phyloP scores from a whole-genome alignment of 2,329 filamentous ascomycete species.

The Ilyonectria robusta region DNA sequence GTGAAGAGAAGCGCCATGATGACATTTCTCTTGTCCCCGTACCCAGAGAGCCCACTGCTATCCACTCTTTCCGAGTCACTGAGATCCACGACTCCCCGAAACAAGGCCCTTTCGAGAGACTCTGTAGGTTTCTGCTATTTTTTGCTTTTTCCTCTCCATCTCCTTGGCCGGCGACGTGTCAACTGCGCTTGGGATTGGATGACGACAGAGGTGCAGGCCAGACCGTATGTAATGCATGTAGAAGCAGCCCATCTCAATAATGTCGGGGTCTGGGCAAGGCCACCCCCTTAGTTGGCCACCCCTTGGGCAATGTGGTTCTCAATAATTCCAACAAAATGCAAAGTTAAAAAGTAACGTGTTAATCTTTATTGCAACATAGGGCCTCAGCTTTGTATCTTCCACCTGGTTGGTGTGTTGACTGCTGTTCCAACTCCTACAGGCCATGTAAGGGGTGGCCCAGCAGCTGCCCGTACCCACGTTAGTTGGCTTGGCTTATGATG shows the following conservation, averaged over 20 bases:
- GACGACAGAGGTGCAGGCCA: slow-evolving; percentile 10
- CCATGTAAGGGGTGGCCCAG: too few species aligned
- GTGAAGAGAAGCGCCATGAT: slow-evolving; percentile 32
- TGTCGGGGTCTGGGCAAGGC: too few species aligned
- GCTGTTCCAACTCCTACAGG: too few species aligned
- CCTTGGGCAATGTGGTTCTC: too few species aligned
- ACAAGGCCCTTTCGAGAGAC: slow-evolving; percentile 4
- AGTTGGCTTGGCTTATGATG: neutral
- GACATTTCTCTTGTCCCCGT: slow-evolving; percentile 35
- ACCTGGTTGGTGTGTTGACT: too few species aligned
- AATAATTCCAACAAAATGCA: too few species aligned
- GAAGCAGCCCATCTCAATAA: neutral
- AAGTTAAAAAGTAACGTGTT: too few species aligned
- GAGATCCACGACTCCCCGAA: slow-evolving; percentile 24
- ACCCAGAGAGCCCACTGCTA: slow-evolving; percentile 25
- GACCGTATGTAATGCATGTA: slow-evolving; percentile 40
- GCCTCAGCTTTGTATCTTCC: too few species aligned
- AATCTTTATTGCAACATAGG: too few species aligned
- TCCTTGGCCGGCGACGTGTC: slow-evolving; percentile 19
- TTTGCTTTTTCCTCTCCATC: slow-evolving; percentile 28
- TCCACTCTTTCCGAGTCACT: slow-evolving; percentile 18
- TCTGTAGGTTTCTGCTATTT: slow-evolving; percentile 11
- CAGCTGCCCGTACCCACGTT: neutral
- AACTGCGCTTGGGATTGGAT: slow-evolving; percentile 36
- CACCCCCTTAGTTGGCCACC: too few species aligned